Evolutionary conservation across 2,329 filamentous ascomycete species (phyloP), one percentile per base, ranked within the genome.

Genomic region (Dothideomycetes sp.): DNA sequence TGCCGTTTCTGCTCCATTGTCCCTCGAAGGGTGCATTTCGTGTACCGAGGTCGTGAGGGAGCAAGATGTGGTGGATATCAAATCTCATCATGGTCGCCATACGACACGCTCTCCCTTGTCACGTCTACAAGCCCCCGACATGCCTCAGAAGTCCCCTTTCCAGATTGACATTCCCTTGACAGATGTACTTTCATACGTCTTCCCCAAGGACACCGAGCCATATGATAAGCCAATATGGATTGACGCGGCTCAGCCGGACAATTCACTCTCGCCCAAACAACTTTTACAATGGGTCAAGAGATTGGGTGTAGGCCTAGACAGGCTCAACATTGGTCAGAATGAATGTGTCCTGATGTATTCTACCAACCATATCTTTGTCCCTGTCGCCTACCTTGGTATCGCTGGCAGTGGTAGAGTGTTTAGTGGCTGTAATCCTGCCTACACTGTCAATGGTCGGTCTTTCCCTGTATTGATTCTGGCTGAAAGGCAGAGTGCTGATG

Each of bases 341-440:
- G 71, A 75, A 37, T 68, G 72, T 2, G 67, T 73, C 22, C 63
- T 75, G 61, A 62, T 73, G 32, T 71, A 68, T 48, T 68, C 68
- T 1, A 63, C 67, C 2, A 76, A 75, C 49, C 68, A 73, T 45
- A 66, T 76, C 30, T 72, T 70, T 45, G 64, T 75, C 2, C 72
- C 72, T 0, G 66, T 68, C 3, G 66, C 68, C 11, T 75, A 73
- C 48, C 56, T 75, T 4, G 72, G 69, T 3, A 65, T 72, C 30
- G 65, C 72, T 1, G 72, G 71, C 0, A 63, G 64, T 16, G 70
- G 70, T 3, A 66, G 61, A 42, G 62, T 70, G 16, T 77, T 76
- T 53, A 74, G 65, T 38, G 72, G 70, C 11, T 69, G 67, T n/a
- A 75, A 73, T 49, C 70, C 72, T 15, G 59, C 61, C 3, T 75